Percentiles rank a stretch among this genome's conserved stretches.
Conservation (phyloP, 2,329 filamentous ascomycete genomes). For the Phialocephala sp. region DNA sequence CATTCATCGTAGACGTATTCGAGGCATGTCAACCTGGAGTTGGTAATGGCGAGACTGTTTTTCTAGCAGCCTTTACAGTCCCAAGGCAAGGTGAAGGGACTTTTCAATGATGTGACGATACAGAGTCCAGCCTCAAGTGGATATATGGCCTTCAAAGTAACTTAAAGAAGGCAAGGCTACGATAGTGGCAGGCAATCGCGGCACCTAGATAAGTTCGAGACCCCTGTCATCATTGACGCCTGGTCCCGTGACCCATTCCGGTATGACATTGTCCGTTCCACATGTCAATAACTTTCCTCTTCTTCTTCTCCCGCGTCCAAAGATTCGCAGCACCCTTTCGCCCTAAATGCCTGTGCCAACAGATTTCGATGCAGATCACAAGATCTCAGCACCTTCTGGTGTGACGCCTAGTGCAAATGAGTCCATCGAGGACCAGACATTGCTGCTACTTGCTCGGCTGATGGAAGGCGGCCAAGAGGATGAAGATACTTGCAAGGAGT, state of each 20-base stretch:
- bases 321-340: not conserved
- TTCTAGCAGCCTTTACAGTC: not conserved
- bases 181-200: not conserved
- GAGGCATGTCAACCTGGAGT: slow-evolving; percentile 31
- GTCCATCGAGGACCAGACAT: slow-evolving; percentile 40
- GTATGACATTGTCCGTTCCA: slow-evolving; percentile 5
- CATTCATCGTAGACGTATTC: slow-evolving; percentile 59
- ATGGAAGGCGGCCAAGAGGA: slow-evolving; percentile 92
- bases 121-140: not conserved
- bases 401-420: slow-evolving; percentile 27
- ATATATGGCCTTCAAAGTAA: not conserved
- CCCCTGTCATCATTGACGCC: slow-evolving; percentile 24
- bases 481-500: slow-evolving; percentile 66
- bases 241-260: slow-evolving; percentile 29
- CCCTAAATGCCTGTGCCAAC: slow-evolving; percentile 17
- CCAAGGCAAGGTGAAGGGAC: not conserved
- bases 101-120: not conserved
- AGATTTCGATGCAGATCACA: slow-evolving; percentile 30
- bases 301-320: slow-evolving; percentile 10
- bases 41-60: not conserved
- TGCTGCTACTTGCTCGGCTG: slow-evolving; percentile 75
- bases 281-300: slow-evolving; percentile 1
- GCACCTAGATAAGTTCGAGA: not conserved
- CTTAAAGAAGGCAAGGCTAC: not conserved
- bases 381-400: slow-evolving; percentile 27